Base-by-base conservation (phyloP, 2,329 filamentous ascomycete species). In the Aspergillus ruber region DNA sequence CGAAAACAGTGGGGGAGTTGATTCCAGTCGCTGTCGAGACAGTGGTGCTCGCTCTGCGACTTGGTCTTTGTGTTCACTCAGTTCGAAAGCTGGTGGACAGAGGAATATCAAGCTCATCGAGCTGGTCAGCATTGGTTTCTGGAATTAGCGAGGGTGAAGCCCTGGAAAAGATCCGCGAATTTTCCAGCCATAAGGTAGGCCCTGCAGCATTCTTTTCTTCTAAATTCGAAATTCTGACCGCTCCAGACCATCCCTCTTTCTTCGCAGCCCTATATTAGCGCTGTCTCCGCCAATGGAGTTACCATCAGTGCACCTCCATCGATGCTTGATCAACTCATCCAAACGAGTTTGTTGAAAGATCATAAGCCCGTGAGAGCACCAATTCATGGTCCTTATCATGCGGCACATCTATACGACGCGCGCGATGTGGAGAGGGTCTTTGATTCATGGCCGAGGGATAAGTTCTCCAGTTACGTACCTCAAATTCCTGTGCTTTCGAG, bases 341-440 rank as follows among this genome's bases (percentile, higher is more conserved):
- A 80, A 46, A 69, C 64, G 17, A 68, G 73, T 25, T 65, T 74
- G 33, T 71, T 79, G 40, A 72, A 71, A 44, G 70, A 73, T 40
- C 72, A 72, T 52, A 76, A 78, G 55, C 74, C 73, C 8, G 71
- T 76, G 3, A 69, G 73, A 13, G 80, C 78, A 33, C 74, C 78
- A 6, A 74, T 82, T 15, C 79, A 75, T 54, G 80, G 77, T 5
- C 78, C 80, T 25, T 82, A 81, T 57, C 80, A 83, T 63, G 79
- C 79, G 5, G 64, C 70, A 20, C 80, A 82, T 56, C 65, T 83
- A 6, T 79, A 78, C 58, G 68, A 65, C 49, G 58, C 74, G 40
- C 67, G 67, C 35, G 77, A 81, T 47, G 65, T 80, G 43, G 71
- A 76, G 38, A 71, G 72, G 47, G 78, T 82, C 32, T 60, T 82